A percentile compares a stretch with the other conserved stretches of the same genome.
Evolutionary conservation across 495 filamentous ascomycete genomes (phyloP).

Genomic region (Aspergillus taichungensis): DNA sequence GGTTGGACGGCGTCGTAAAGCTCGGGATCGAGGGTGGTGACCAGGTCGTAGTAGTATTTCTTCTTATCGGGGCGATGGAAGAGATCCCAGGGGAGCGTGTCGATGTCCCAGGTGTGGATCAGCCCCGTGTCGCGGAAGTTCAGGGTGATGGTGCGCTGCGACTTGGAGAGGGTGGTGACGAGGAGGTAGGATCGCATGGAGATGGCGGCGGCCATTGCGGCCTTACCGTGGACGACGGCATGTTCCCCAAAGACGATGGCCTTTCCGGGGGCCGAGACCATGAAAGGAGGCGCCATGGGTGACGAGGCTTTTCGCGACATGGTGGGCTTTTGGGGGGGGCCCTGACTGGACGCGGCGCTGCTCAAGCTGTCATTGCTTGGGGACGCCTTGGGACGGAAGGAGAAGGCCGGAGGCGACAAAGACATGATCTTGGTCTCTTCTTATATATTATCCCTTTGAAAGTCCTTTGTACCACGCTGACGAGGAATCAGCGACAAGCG

Average conservation of each 20-base stretch:
- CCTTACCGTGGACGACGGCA: constrained; percentile 92
- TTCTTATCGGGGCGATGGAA: constrained; percentile 79
- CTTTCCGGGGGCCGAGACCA: constrained; percentile 96
- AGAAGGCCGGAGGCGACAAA: not conserved
- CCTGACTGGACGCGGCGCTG: constrained; percentile 13
- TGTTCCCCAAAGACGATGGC: constrained; percentile 97
- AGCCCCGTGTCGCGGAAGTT: constrained; percentile 81
- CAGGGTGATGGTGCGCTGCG: constrained; percentile 72
- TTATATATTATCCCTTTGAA: not conserved
- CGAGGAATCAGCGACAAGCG: too few species aligned
- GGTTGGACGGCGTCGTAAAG: constrained; percentile 70
- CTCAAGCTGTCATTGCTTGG: constrained; percentile 11
- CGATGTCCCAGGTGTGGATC: constrained; percentile 85
- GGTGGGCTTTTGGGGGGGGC: constrained; percentile 12
- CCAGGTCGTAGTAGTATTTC: constrained; percentile 82
- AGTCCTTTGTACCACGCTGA: too few species aligned
- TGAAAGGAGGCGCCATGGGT: constrained; percentile 72
- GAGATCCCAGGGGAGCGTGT: constrained; percentile 71
- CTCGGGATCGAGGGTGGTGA: constrained; percentile 76
- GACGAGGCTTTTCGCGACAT: constrained; percentile 40
- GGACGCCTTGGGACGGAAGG: not conserved
- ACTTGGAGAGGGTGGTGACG: constrained; percentile 83
- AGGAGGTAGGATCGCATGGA: constrained; percentile 92
- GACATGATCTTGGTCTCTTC: not conserved
- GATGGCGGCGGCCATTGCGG: constrained; percentile 88